Base-by-base conservation (phyloP, 495 filamentous ascomycete genomes). In the Acidomyces sp. region DNA sequence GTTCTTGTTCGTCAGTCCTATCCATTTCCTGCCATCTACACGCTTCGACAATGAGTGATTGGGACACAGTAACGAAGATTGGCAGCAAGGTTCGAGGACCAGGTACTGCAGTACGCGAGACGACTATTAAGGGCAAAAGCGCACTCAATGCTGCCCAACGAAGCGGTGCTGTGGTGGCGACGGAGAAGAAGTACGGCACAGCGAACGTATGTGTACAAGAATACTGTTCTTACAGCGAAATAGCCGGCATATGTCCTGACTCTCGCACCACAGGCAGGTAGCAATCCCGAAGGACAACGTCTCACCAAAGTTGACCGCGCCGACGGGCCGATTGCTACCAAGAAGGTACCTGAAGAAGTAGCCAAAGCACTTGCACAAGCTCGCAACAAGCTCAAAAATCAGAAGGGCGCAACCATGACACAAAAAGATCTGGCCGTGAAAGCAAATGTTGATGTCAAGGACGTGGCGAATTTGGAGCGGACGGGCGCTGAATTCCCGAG, bases 241-340 rank as follows among this genome's bases (percentile, higher is more conserved):
- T n/a, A n/a, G n/a, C n/a, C n/a, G n/a, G n/a, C n/a, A n/a, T n/a
- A n/a, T n/a, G n/a, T n/a, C n/a, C n/a, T n/a, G n/a, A n/a, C n/a
- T n/a, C n/a, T n/a, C 37, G 46, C 29, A 10, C 25, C 10, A 26
- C 18, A 55, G 52, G 35, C 48, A 1, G 29, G 39, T 28, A 23
- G 32, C 34, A 48, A 51, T 28, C 44, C 70, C 46, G 88, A 96
- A 68, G 90, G 90, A 55, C 90, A 99, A 64, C 85, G 82, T 57
- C 71, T 96, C 37, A 96, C 90, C 31, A 99, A 95, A 70, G 86
- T 99, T 59, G 90, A 96, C 72, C 90, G 90, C 53, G 74, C 77
- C 61, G 92, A 96, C 70, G 90, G 95, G 60, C 93, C 95, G 65
- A 76, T 95, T 61, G 93, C 93, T 67, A 85, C 85, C 52, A 87